Evolutionary conservation across 202 grass and related monocot genomes (phyloP).

Genomic region (Miscanthus sacchariflorus): DNA sequence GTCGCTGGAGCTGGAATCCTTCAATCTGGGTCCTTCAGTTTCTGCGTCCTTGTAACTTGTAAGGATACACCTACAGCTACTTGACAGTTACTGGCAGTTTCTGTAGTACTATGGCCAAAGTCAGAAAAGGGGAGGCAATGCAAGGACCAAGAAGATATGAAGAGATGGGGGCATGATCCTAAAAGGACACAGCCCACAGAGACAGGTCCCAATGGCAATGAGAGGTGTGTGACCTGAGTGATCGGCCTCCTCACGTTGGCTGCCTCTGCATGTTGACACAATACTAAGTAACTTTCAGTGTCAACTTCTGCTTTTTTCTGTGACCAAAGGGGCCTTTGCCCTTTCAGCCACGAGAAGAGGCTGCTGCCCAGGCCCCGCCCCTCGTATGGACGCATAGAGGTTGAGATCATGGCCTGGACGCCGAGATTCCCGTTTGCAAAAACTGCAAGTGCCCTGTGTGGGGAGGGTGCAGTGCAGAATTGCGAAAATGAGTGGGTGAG

Average conservation of each 20-base stretch:
- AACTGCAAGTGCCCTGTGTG: conserved; percentile 7
- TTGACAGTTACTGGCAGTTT: conserved; percentile 12
- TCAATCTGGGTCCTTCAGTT: not conserved
- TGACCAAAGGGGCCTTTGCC: conserved; percentile 29
- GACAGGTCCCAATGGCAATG: conserved; percentile 25
- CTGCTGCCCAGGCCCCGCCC: not conserved
- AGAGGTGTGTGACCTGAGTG: conserved; percentile 29
- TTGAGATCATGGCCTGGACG: conserved; percentile 28
- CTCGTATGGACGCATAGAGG: not conserved
- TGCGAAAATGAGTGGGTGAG: not conserved
- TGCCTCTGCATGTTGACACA: not conserved
- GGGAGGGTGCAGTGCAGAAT: conserved; percentile 15
- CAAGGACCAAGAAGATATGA: conserved; percentile 16
- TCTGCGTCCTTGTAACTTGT: not conserved
- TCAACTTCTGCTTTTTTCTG: conserved; percentile 55
- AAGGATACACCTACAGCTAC: not conserved
- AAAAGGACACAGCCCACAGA: conserved; percentile 37
- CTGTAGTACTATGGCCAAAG: not conserved
- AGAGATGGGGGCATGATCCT: conserved; percentile 39
- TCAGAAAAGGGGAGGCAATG: conserved; percentile 44
- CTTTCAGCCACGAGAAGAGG: conserved; percentile 49
- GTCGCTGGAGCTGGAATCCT: not conserved
- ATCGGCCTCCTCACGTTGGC: conserved; percentile 36
- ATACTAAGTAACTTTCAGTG: conserved; percentile 47
- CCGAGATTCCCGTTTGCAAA: conserved; percentile 20